phyloP scores from a whole-genome alignment of 73 alveolate species.

The Durusdinium trenchii region DNA sequence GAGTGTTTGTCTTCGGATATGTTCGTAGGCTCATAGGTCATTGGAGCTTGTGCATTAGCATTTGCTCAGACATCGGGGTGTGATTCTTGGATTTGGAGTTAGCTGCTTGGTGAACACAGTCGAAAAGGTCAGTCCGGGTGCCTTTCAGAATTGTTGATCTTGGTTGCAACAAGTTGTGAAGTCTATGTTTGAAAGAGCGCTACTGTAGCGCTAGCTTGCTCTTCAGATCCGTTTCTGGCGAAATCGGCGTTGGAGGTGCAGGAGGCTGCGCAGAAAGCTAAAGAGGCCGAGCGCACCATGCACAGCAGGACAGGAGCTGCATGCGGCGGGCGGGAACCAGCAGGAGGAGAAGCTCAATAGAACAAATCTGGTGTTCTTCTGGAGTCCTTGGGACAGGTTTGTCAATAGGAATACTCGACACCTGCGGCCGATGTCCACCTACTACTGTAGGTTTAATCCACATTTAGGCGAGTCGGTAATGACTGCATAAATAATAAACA shows the following conservation, averaged over 20 bases:
- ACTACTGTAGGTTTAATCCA: no score
- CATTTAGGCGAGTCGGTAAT: no score
- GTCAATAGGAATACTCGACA: no score
- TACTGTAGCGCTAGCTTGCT: neutral
- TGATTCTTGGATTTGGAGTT: no score
- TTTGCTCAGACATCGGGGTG: neutral
- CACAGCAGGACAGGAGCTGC: slow-evolving; percentile 44
- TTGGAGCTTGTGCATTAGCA: neutral
- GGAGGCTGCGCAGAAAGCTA: slow-evolving; percentile 47
- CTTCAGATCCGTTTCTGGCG: neutral
- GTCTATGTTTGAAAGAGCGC: neutral
- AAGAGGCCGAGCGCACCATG: slow-evolving; percentile 71
- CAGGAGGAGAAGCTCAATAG: no score
- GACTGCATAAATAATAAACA: no score
- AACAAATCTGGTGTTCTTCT: no score
- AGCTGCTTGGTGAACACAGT: no score
- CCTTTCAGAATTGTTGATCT: neutral
- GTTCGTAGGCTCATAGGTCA: neutral
- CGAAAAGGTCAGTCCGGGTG: neutral
- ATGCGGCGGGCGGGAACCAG: no score
- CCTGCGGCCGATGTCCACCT: no score
- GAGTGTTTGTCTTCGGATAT: neutral
- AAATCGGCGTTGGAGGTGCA: slow-evolving; percentile 45
- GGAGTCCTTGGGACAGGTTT: no score
- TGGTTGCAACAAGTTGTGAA: neutral